Percentiles rank a stretch among this genome's conserved stretches.
These are phyloP conservation scores for Apiotrichum laibachii DNA, from an alignment of 1,284 basidiomycete species.

Conservation along the genomic window DNA sequence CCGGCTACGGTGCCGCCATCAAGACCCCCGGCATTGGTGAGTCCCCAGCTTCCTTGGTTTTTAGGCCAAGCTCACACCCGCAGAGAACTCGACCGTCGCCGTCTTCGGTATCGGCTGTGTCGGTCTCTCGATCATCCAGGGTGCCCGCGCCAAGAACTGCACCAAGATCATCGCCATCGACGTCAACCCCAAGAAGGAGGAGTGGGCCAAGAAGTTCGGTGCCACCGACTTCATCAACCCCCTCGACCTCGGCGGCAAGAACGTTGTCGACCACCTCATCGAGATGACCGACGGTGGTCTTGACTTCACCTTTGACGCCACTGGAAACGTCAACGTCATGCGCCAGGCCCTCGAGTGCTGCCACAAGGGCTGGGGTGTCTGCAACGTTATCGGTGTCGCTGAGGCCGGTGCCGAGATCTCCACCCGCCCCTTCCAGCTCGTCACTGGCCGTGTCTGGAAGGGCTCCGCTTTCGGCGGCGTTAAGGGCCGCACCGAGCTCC, in stretches of 20 bases:
- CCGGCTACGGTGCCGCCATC: constrained; percentile 62
- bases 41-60: constrained; percentile 5
- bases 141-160: constrained; percentile 73
- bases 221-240: constrained; percentile 95
- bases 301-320: constrained; percentile 96
- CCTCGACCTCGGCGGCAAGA: constrained; percentile 65
- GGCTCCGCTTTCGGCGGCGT: constrained; percentile 96
- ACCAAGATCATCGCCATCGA: constrained; percentile 90
- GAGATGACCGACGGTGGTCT: constrained; percentile 95
- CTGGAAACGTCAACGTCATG: constrained; percentile 96
- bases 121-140: constrained; percentile 86
- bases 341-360: constrained; percentile 91
- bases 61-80: background rate
- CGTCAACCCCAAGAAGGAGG: constrained; percentile 78
- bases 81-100: constrained; percentile 81
- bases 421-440: constrained; percentile 79
- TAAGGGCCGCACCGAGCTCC: constrained; percentile 92
- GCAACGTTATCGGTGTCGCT: constrained; percentile 89
- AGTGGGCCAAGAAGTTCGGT: constrained; percentile 90
- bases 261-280: constrained; percentile 83
- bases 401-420: constrained; percentile 97
- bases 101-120: constrained; percentile 97
- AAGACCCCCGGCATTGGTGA: constrained; percentile 55
- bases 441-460: constrained; percentile 91
- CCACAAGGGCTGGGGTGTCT: constrained; percentile 99